Conservation (phyloP, 2,329 filamentous ascomycete genomes). For the Clonostachys chloroleuca region DNA sequence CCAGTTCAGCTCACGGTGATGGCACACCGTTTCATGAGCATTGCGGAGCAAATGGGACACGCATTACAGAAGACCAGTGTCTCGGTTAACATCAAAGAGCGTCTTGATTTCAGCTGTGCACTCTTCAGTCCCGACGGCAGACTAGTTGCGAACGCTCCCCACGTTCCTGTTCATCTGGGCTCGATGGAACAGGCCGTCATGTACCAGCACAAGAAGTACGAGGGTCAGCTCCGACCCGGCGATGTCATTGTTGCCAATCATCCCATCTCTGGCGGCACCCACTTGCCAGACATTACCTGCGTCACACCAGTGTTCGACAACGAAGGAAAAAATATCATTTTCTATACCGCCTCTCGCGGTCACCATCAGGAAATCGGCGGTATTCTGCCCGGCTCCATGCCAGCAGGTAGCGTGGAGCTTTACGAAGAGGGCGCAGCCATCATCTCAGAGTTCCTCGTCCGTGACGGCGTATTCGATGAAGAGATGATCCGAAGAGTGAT, state of each 20-base stretch:
- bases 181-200: constrained; percentile 32
- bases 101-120: constrained; percentile 35
- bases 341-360: constrained; percentile 30
- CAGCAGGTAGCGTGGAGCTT: constrained; percentile 29
- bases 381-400: constrained; percentile 31
- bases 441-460: constrained; percentile 27
- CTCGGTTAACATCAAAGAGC: constrained; percentile 49
- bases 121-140: constrained; percentile 33
- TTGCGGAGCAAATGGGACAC: constrained; percentile 54
- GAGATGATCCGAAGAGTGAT: constrained; percentile 7
- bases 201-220: constrained; percentile 25
- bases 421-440: constrained; percentile 38
- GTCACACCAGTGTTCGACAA: constrained; percentile 29
- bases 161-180: constrained; percentile 33
- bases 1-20: constrained; percentile 51
- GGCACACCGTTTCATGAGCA: constrained; percentile 52
- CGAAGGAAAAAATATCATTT: constrained; percentile 31
- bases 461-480: constrained; percentile 26
- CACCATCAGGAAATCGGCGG: constrained; percentile 33
- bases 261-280: constrained; percentile 28
- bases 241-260: constrained; percentile 33
- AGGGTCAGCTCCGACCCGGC: constrained; percentile 22
- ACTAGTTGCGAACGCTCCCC: constrained; percentile 32
- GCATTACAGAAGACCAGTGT: constrained; percentile 51
- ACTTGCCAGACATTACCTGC: constrained; percentile 33